Evolutionary conservation across 208 protist genomes (phyloP).

Genomic region (Borovskyia barvae): DNA sequence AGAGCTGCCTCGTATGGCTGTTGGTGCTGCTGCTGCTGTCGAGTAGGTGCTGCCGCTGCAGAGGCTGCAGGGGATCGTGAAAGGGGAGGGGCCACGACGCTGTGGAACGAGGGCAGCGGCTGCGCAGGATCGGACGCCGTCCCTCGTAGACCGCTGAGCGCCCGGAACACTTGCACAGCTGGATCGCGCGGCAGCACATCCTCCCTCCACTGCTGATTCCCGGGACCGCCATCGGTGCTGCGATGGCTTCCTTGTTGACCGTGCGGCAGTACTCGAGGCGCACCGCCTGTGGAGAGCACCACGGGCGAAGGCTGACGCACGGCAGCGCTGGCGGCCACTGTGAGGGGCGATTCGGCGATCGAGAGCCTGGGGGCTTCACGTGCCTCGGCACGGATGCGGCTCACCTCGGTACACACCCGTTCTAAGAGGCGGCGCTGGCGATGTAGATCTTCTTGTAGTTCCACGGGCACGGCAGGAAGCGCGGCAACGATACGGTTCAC

Average conservation of each 20-base stretch:
- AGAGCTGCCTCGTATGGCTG: conserved; percentile 18
- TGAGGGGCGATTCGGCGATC: no score
- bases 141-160: conserved; percentile 9
- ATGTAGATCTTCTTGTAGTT: conserved; percentile 43
- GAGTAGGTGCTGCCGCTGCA: background rate
- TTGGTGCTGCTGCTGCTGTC: background rate
- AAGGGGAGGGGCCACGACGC: conserved; percentile 26
- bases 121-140: conserved; percentile 17
- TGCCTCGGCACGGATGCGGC: no score
- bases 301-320: conserved; percentile 13
- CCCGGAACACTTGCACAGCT: conserved; percentile 12
- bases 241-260: background rate
- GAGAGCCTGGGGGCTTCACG: no score
- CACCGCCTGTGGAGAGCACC: conserved; percentile 4
- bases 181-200: background rate
- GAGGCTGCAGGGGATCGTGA: background rate
- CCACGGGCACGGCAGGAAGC: conserved; percentile 30
- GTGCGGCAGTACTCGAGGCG: background rate
- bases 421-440: conserved; percentile 59
- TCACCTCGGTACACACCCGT: conserved; percentile 29
- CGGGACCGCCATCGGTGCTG: background rate
- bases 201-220: background rate
- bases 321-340: background rate
- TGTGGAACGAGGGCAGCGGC: conserved; percentile 39
- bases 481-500: conserved; percentile 22